phyloP scores from a whole-genome alignment of 306 rosid genomes.

The Mimosa bimucronata region DNA sequence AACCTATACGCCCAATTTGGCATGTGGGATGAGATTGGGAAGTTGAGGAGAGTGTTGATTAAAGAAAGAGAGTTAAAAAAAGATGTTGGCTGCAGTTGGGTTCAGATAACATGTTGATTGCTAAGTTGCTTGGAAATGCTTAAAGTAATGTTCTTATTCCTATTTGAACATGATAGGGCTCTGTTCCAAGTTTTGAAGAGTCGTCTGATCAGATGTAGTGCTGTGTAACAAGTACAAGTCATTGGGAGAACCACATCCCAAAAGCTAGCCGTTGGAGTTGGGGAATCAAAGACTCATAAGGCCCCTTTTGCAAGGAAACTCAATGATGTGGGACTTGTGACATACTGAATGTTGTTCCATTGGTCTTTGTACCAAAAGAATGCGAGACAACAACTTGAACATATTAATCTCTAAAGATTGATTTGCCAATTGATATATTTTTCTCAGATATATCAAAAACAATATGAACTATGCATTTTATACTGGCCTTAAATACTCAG shows the following conservation, averaged over 20 bases:
- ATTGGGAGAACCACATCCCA: too few relatives aligned
- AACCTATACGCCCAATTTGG: conserved; percentile 69
- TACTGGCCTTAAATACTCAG: background rate
- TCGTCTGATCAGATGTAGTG: background rate
- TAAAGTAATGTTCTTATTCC: conserved; percentile 17
- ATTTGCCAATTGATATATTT: conserved; percentile 15
- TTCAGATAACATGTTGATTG: conserved; percentile 53
- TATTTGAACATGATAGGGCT: background rate
- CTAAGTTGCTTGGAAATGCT: conserved; percentile 37
- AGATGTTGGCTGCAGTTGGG: conserved; percentile 73
- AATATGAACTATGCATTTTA: background rate
- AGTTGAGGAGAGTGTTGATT: conserved; percentile 62
- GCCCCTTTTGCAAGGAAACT: too few relatives aligned
- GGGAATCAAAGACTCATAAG: too few relatives aligned
- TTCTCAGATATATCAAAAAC: background rate
- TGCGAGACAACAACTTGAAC: background rate
- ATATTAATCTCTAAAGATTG: background rate
- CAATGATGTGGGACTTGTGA: too few relatives aligned
- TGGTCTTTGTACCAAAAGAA: background rate
- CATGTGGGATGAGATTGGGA: conserved; percentile 79
- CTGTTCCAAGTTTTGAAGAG: background rate
- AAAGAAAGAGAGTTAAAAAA: conserved; percentile 60
- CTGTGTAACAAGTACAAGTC: too few relatives aligned
- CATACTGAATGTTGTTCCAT: background rate
- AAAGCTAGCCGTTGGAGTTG: too few relatives aligned